Base-by-base conservation (phyloP, 352 stramenopile species). In the Phytophthora cactorum region DNA sequence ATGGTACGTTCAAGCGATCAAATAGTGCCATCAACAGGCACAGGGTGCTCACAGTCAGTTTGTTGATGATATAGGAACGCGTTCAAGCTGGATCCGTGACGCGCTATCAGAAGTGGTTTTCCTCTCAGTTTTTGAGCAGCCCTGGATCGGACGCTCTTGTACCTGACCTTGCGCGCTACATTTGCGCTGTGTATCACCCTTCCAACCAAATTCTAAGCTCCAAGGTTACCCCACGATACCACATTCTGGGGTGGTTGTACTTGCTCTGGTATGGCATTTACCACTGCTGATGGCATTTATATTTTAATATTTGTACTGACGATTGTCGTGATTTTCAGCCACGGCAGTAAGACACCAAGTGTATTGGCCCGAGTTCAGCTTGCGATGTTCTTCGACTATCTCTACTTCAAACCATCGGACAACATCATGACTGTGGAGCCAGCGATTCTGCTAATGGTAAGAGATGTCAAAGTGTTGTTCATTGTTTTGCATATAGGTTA, bases 61-160 rank as follows among this genome's bases (percentile, higher is more conserved):
- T 27, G 12, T 53, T 60, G 14, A 56, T 60, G 14, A 56, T 34
- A n/a, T 56, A 90, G 81, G 86, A 94, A 31, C 79, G 81, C 10
- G 86, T 94, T 22, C 86, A 94, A 73, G 73, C 86, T 57, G 78
- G 82, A 39, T 86, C 82, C 1, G 80, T 94, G 27, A 90, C 86
- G 14, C 79, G 88, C 29, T 96, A 96, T 47, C 88, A 96, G 49
- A 94, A 94, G 66, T 96, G 88, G 88, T 96, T 96, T 59, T 86
- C 86, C 1, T 91, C 84, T 1, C 79, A 92, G 36, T 94, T 94
- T 66, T 71, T 96, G 46, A 91, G 81, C 34, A 79, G 58, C 17
- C 56, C 82, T 15, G 83, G 84, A 10, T 90, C 82, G 8, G 88
- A 93, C 43, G 77, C 84, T 31, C 74, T 94, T 29, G 87, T 96